These are phyloP conservation scores for Peltaster fructicola DNA, from an alignment of 2,329 filamentous ascomycete genomes.

Conservation along the genomic window DNA sequence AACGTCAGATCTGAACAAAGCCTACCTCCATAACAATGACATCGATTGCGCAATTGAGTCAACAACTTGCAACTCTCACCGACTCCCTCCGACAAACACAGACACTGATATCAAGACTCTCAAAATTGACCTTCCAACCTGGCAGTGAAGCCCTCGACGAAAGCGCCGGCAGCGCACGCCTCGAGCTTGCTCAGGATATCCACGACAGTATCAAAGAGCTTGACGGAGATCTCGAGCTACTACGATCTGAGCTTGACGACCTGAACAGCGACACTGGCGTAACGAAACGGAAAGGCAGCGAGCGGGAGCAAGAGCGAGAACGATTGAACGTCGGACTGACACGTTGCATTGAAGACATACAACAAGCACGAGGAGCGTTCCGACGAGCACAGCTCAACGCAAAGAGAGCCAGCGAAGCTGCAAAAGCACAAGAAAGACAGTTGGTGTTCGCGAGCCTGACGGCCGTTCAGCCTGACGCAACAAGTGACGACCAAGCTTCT, in stretches of 20 bases:
- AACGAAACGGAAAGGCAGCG: conserved; percentile 33
- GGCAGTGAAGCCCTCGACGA: conserved; percentile 41
- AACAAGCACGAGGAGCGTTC: conserved; percentile 49
- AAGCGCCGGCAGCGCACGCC: conserved; percentile 36
- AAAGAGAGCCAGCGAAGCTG: conserved; percentile 54
- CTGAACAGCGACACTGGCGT: conserved; percentile 33
- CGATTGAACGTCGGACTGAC: conserved; percentile 49
- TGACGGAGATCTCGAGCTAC: conserved; percentile 66
- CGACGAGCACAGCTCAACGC: conserved; percentile 67
- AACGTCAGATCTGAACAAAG: too few relatives aligned
- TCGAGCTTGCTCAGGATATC: conserved; percentile 68
- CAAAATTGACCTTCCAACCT: conserved; percentile 41
- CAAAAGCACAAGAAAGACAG: conserved; percentile 60
- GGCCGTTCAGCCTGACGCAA: conserved; percentile 6
- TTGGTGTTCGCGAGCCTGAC: conserved; percentile 47
- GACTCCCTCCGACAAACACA: conserved; percentile 35
- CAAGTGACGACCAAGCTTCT: conserved; percentile 22
- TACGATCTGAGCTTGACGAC: conserved; percentile 63
- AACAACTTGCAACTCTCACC: conserved; percentile 24
- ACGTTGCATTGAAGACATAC: conserved; percentile 52
- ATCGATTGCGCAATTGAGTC: conserved; percentile 9
- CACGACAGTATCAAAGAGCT: conserved; percentile 57
- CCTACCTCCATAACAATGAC: too few relatives aligned
- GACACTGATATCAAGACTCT: conserved; percentile 37
- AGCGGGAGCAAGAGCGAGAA: conserved; percentile 43